These are phyloP conservation scores for Pseudisothecium myosuroides DNA, from an alignment of 225 moss, liverwort and hornwort species.

Conservation along the genomic window DNA sequence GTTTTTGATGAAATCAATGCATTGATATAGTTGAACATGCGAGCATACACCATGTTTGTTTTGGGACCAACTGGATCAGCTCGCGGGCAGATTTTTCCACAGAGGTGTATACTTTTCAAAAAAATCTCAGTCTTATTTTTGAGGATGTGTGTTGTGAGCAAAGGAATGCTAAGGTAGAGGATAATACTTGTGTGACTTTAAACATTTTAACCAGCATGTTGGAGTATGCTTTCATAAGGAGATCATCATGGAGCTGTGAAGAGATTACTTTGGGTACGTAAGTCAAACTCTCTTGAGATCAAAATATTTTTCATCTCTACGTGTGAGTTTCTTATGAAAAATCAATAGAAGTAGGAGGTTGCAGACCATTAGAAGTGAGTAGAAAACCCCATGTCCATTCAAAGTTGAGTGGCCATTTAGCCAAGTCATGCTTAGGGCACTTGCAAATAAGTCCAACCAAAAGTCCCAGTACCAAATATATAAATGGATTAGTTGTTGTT, in stretches of 20 bases:
- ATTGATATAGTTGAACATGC: too few relatives aligned
- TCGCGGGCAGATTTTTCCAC: neutral
- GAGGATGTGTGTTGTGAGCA: neutral
- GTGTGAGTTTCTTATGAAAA: neutral
- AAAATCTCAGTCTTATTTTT: neutral
- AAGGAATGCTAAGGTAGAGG: neutral
- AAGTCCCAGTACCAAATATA: neutral
- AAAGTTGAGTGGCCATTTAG: too few relatives aligned
- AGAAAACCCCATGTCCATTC: too few relatives aligned
- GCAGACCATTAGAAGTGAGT: neutral
- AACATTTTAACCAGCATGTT: neutral
- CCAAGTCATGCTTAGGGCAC: neutral
- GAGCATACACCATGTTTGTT: neutral
- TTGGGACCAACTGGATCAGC: neutral
- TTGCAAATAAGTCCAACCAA: neutral
- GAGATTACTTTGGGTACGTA: neutral
- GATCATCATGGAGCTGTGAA: neutral
- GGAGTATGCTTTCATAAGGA: neutral
- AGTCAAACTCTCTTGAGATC: too few relatives aligned
- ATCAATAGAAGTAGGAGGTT: neutral
- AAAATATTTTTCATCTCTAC: neutral
- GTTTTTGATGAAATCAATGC: neutral
- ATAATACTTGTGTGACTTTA: neutral
- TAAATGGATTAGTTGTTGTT: neutral
- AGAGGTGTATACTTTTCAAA: neutral